phyloP scores from a whole-genome alignment of 2,329 filamentous ascomycete species.

The Reticulascus tulasneorum region DNA sequence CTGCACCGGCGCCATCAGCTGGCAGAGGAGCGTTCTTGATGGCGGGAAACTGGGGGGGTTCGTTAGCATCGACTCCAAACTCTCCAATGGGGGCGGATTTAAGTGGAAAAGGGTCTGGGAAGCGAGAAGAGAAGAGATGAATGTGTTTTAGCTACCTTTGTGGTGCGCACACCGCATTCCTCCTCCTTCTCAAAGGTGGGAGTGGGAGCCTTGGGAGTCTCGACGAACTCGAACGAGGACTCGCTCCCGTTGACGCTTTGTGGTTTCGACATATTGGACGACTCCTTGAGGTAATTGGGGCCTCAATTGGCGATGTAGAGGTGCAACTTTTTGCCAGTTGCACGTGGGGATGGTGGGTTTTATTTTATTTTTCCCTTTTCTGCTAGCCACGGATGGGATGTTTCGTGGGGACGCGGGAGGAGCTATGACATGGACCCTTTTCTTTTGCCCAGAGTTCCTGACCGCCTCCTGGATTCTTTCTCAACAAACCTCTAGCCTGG shows the following conservation, averaged over 20 bases:
- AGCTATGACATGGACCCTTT: too few relatives aligned
- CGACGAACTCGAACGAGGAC: slow-evolving; percentile 65
- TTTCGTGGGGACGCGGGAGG: too few relatives aligned
- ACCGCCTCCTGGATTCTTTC: too few relatives aligned
- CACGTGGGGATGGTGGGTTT: too few relatives aligned
- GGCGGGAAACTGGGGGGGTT: slow-evolving; percentile 60
- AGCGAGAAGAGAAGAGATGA: neutral
- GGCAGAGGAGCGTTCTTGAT: slow-evolving; percentile 86
- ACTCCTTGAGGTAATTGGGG: slow-evolving; percentile 2
- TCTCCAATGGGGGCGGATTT: neutral
- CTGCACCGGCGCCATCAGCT: slow-evolving; percentile 70
- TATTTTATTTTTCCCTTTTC: too few relatives aligned
- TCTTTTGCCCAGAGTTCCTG: too few relatives aligned
- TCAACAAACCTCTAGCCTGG: too few relatives aligned
- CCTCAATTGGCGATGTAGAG: slow-evolving; percentile 7
- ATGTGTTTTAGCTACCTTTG: slow-evolving; percentile 37
- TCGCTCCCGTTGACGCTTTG: slow-evolving; percentile 54
- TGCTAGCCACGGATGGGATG: too few relatives aligned
- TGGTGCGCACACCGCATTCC: slow-evolving; percentile 53
- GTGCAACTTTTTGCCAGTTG: too few relatives aligned
- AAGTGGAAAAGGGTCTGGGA: neutral
- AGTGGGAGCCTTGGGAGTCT: slow-evolving; percentile 48
- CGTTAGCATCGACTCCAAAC: neutral
- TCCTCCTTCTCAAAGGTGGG: slow-evolving; percentile 47
- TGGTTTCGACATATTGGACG: slow-evolving; percentile 43